These are phyloP conservation scores for Phaffia rhodozyma DNA, from an alignment of 1,284 basidiomycete genomes.

Conservation along the genomic window DNA sequence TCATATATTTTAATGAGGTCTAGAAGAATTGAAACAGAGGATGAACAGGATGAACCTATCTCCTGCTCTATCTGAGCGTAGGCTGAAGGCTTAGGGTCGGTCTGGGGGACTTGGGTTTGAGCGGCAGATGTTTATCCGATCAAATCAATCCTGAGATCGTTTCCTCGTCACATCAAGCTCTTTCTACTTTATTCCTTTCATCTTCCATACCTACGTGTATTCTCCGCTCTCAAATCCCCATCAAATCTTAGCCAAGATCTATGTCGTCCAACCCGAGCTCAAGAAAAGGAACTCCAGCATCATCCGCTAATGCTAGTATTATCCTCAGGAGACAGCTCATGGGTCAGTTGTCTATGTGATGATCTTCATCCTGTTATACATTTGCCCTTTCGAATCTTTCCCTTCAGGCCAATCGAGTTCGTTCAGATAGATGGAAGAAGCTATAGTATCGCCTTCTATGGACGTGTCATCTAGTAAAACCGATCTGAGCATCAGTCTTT, in stretches of 20 bases:
- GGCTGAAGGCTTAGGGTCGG: background rate
- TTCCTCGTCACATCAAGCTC: too few species aligned
- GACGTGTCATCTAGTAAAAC: too few species aligned
- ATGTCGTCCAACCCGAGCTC: constrained; percentile 3
- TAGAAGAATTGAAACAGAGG: too few species aligned
- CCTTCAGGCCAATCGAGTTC: background rate
- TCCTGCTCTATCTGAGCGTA: background rate
- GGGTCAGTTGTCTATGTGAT: constrained; percentile 23
- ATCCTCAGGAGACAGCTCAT: constrained; percentile 65
- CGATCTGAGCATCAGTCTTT: too few species aligned
- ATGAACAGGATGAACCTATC: too few species aligned
- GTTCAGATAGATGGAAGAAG: background rate
- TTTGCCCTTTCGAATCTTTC: background rate
- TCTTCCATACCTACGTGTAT: too few species aligned
- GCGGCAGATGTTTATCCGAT: too few species aligned
- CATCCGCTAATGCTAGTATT: constrained; percentile 36
- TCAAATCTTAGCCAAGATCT: background rate
- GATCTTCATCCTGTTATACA: background rate
- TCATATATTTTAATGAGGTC: too few species aligned
- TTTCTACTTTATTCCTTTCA: too few species aligned
- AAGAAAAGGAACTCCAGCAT: constrained; percentile 3
- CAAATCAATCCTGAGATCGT: too few species aligned
- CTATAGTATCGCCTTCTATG: too few species aligned
- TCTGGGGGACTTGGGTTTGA: background rate
- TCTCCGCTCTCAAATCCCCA: too few species aligned